Conservation (phyloP, 257 asterid species). For the Solanum pennellii region DNA sequence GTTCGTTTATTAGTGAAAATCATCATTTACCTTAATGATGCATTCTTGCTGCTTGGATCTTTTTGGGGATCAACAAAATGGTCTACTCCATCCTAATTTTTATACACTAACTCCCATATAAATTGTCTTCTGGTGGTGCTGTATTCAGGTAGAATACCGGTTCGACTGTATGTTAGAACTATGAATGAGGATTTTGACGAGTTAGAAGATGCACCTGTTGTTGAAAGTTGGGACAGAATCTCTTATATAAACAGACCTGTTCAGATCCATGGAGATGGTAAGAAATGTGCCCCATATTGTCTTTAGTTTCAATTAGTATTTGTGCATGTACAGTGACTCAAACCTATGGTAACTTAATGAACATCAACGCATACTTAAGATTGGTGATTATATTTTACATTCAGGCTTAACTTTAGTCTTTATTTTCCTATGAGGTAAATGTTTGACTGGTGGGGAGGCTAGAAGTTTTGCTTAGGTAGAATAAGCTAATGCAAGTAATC, state of each 20-base stretch:
- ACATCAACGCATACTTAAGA: neutral
- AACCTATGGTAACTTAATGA: neutral
- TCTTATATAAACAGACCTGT: constrained; percentile 79
- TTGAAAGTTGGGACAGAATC: constrained; percentile 77
- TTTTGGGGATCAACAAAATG: neutral
- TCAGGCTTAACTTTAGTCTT: neutral
- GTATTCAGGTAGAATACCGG: constrained; percentile 74
- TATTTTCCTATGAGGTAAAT: neutral
- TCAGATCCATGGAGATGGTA: constrained; percentile 68
- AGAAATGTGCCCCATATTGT: neutral
- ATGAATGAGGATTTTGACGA: constrained; percentile 48
- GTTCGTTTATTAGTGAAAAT: neutral
- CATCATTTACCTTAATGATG: neutral
- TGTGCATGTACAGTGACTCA: neutral
- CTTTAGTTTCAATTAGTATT: neutral
- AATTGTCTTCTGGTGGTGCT: constrained; percentile 6
- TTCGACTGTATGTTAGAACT: constrained; percentile 69
- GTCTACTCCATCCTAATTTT: neutral
- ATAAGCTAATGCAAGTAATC: neutral
- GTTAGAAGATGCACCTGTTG: constrained; percentile 43
- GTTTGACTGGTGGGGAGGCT: neutral
- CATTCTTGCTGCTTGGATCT: neutral
- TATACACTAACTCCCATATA: neutral
- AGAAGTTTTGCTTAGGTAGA: neutral
- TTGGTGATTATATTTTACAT: neutral